Percentiles rank a stretch among this genome's conserved stretches.
These are phyloP conservation scores for Colletotrichum camelliae DNA, from an alignment of 2,329 filamentous ascomycete species.

Conservation along the genomic window DNA sequence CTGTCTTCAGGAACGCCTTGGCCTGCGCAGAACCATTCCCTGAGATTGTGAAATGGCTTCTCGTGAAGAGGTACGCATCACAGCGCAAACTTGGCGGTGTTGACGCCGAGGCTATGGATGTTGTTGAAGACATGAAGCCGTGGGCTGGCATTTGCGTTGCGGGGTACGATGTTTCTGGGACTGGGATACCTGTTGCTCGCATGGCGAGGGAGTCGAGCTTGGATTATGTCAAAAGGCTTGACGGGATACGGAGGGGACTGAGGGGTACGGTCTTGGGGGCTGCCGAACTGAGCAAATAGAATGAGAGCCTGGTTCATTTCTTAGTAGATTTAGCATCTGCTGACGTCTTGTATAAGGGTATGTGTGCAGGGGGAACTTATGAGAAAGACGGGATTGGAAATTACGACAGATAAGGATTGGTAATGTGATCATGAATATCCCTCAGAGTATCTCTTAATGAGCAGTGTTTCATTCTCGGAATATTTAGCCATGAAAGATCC, in stretches of 20 bases:
- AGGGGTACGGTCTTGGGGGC: not conserved
- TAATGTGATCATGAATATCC: not conserved
- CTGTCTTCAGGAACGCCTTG: not conserved
- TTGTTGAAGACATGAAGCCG: not conserved
- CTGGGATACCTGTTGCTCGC: not conserved
- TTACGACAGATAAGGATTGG: accelerated
- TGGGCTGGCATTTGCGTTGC: not conserved
- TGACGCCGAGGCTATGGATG: not conserved
- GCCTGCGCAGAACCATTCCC: constrained; percentile 5
- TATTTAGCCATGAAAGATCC: not conserved
- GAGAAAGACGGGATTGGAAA: not conserved
- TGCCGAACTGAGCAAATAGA: not conserved
- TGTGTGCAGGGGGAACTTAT: no score
- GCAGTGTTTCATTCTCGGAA: not conserved
- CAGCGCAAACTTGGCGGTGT: not conserved
- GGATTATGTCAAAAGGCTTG: not conserved
- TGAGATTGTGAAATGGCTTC: constrained; percentile 18
- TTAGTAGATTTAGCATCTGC: not conserved
- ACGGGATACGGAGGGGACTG: accelerated
- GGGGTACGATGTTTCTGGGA: not conserved
- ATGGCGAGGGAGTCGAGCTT: not conserved
- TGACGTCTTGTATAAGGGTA: no score
- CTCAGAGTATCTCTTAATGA: accelerated
- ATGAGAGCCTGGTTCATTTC: not conserved
- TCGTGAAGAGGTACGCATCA: constrained; percentile 10